Evolutionary conservation across 345 rosid species (phyloP), one percentile per base, ranked within the genome.

Genomic region (Durio zibethinus): DNA sequence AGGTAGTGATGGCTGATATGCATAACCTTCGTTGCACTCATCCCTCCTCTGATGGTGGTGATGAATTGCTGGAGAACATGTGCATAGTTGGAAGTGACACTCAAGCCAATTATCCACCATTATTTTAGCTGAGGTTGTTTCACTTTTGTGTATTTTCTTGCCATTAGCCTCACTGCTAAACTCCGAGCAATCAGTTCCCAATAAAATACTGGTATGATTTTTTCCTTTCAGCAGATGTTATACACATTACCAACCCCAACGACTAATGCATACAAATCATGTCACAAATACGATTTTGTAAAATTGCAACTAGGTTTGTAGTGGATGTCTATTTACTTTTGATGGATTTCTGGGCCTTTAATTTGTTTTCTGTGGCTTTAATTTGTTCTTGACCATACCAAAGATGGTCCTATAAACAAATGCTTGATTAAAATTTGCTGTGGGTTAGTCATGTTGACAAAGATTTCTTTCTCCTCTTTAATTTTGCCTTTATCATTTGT

Each of bases 1-100:
- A 96, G 77, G 93, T 96, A 66, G 99, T 96, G 81, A 93, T 96
- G 89, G 90, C 97, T 81, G 93, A 96, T 81, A 96, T 96, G 97
- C 82, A 85, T 80, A 84, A 92, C 84, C 94, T 93, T 75, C 92
- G 93, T 68, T 47, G 81, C 62, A 79, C 69, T 62, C 79, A 57
- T 53, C 82, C 90, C 50, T 85, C 79, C 75, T 81, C 86, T 52
- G 92, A 92, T 74, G 91, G 86, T 78, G 89, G 80, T 43, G 87
- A 89, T 79, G 92, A 89, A 80, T 80, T 80, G 72, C 80, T 90
- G 73, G 53, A 79, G 79, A 81, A 89, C 83, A 90, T 93, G 89
- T 83, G 86, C 84, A 86, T 93, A 78, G 79, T 80, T 85, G 97
- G 90, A 76, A 85, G 96, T 79, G 89, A 87, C 72, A 81, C 85